A percentile compares a stretch with the other conserved stretches of the same genome.
These are phyloP conservation scores for Aspergillus quadrilineatus DNA, from an alignment of 2,329 filamentous ascomycete species.

Conservation along the genomic window DNA sequence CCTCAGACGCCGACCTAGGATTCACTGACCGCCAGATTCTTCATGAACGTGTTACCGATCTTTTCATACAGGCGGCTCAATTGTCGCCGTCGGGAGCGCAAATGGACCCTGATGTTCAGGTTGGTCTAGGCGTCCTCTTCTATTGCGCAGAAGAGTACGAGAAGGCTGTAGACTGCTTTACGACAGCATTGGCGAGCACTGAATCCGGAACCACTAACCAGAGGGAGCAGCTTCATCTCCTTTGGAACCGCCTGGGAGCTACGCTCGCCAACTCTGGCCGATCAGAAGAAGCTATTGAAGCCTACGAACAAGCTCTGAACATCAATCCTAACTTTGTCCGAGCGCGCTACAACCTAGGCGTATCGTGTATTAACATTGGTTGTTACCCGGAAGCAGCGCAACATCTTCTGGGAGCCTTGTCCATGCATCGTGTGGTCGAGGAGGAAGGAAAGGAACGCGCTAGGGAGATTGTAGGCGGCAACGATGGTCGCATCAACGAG, in stretches of 20 bases:
- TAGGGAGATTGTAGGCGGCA: conserved; percentile 71
- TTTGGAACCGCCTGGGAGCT: conserved; percentile 96
- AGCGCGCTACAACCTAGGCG: conserved; percentile 93
- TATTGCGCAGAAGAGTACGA: conserved; percentile 98
- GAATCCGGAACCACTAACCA: conserved; percentile 83
- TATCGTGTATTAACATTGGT: conserved; percentile 95
- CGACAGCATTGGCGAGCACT: conserved; percentile 79
- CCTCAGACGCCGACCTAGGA: conserved; percentile 76
- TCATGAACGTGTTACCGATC: conserved; percentile 83
- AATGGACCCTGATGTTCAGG: conserved; percentile 98
- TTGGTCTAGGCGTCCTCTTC: conserved; percentile 93
- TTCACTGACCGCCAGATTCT: conserved; percentile 90
- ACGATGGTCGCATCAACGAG: conserved; percentile 57
- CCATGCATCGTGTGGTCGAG: conserved; percentile 95
- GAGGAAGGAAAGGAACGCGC: conserved; percentile 79
- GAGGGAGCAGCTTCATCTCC: conserved; percentile 80
- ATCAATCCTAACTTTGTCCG: conserved; percentile 95
- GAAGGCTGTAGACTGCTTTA: conserved; percentile 98
- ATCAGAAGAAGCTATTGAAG: conserved; percentile 92
- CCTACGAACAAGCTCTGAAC: conserved; percentile 87
- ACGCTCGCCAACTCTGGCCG: conserved; percentile 93
- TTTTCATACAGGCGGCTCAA: conserved; percentile 90
- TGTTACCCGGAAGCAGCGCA: conserved; percentile 91
- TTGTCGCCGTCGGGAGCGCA: conserved; percentile 87
- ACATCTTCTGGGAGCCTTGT: conserved; percentile 85